Conservation (phyloP, 495 filamentous ascomycete genomes). For the Tuber umbilicatum region DNA sequence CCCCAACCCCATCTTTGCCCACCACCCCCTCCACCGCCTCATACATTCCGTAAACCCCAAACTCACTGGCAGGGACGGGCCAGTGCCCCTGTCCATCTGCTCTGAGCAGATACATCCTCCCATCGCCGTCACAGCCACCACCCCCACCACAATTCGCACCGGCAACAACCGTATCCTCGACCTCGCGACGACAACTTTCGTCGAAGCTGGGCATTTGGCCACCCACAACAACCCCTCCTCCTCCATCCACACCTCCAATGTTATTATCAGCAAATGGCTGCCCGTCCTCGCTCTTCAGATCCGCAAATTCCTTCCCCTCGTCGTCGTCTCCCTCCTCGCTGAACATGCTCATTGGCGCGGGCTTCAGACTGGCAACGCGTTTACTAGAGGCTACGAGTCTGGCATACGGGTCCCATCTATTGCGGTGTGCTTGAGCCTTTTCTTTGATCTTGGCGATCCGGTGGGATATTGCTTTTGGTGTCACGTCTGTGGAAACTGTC, state of each 20-base stretch:
- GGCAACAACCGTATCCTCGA: not conserved
- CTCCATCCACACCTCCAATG: not conserved
- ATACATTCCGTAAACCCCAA: not conserved
- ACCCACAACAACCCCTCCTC: not conserved
- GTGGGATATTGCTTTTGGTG: constrained; percentile 40
- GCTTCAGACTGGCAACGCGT: not conserved
- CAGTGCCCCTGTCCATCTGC: not conserved
- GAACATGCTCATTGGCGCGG: not conserved
- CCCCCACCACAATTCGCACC: not conserved
- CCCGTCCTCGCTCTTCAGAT: not conserved
- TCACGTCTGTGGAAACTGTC: constrained; percentile 28
- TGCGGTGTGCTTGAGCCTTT: constrained; percentile 29
- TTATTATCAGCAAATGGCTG: not conserved
- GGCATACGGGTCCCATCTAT: constrained; percentile 23
- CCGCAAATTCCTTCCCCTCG: not conserved
- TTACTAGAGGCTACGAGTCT: not conserved
- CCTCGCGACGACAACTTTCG: not conserved
- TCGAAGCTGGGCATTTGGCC: not conserved
- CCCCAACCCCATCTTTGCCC: not conserved
- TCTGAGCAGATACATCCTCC: not conserved
- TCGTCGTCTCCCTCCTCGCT: not conserved
- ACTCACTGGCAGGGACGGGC: not conserved
- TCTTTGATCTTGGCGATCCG: constrained; percentile 42
- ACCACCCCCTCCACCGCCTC: not conserved
- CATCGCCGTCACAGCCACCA: not conserved